phyloP scores from a whole-genome alignment of 2,329 filamentous ascomycete genomes.

The Coniochaeta prunicola region DNA sequence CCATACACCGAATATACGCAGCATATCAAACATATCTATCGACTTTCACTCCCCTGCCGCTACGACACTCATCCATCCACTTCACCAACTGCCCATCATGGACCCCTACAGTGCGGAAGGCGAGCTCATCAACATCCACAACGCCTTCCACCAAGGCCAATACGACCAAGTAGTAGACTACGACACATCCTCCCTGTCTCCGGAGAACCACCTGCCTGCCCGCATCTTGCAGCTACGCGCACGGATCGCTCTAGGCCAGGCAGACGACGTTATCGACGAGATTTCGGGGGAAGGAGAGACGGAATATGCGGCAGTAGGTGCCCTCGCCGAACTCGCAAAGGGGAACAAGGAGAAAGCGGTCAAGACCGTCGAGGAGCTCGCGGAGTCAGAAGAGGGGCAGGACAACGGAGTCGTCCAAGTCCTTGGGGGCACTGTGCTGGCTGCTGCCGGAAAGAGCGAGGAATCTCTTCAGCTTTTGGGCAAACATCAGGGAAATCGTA shows the following conservation, averaged over 20 bases:
- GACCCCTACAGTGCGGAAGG: slow-evolving; percentile 65
- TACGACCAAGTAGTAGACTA: slow-evolving; percentile 83
- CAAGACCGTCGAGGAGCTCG: slow-evolving; percentile 58
- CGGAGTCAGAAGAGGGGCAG: slow-evolving; percentile 42
- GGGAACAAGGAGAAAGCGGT: slow-evolving; percentile 58
- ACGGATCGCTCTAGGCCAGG: slow-evolving; percentile 74
- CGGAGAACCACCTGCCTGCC: slow-evolving; percentile 69
- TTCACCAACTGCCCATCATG: slow-evolving; percentile 34
- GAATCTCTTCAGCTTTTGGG: slow-evolving; percentile 73
- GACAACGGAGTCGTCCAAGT: slow-evolving; percentile 80
- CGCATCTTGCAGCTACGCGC: slow-evolving; percentile 75
- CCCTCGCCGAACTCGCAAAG: slow-evolving; percentile 60
- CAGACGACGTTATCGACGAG: slow-evolving; percentile 63
- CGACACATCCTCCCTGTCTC: slow-evolving; percentile 70
- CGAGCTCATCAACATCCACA: slow-evolving; percentile 66
- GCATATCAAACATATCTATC: neutral
- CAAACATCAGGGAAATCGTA: slow-evolving; percentile 81
- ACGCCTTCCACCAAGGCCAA: slow-evolving; percentile 71
- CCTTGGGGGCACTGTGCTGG: slow-evolving; percentile 72
- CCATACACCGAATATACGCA: neutral
- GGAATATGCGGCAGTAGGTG: slow-evolving; percentile 69
- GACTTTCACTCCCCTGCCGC: neutral
- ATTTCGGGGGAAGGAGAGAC: slow-evolving; percentile 57
- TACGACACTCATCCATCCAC: neutral
- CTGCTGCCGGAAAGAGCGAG: slow-evolving; percentile 73